These are phyloP conservation scores for Articulospora tetracladia DNA, from an alignment of 495 filamentous ascomycete species.

Conservation along the genomic window DNA sequence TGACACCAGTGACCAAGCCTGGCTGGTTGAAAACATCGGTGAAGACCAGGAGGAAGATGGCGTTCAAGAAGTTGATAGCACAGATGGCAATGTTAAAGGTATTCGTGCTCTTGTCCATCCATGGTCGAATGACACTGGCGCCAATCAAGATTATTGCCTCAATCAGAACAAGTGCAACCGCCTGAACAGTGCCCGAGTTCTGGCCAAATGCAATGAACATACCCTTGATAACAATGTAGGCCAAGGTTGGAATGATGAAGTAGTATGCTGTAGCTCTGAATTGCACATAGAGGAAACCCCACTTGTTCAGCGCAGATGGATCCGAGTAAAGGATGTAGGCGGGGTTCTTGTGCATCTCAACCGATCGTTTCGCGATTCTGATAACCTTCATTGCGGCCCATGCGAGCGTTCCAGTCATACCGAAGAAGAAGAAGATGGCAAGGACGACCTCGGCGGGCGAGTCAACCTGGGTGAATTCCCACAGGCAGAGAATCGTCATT, in stretches of 20 bases:
- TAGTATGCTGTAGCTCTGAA: constrained; percentile 97
- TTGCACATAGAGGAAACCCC: constrained; percentile 98
- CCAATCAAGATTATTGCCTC: constrained; percentile 78
- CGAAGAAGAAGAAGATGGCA: constrained; percentile 84
- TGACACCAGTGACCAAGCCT: constrained; percentile 81
- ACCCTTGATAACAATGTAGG: constrained; percentile 78
- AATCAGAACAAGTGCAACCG: constrained; percentile 79
- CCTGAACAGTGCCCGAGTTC: constrained; percentile 67
- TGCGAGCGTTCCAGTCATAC: constrained; percentile 71
- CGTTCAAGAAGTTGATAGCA: constrained; percentile 86
- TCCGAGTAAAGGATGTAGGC: constrained; percentile 98
- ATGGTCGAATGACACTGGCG: constrained; percentile 79
- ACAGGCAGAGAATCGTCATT: constrained; percentile 86
- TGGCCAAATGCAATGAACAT: constrained; percentile 91
- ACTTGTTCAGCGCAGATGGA: constrained; percentile 88
- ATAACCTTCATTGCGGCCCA: constrained; percentile 92
- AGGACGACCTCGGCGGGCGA: constrained; percentile 85
- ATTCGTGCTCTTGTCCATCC: constrained; percentile 99
- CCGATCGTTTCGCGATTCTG: constrained; percentile 80
- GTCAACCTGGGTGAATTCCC: constrained; percentile 87
- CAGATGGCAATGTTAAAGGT: constrained; percentile 93
- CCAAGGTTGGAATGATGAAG: constrained; percentile 81
- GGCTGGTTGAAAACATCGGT: constrained; percentile 83
- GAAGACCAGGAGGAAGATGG: constrained; percentile 80
- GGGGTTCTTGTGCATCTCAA: constrained; percentile 91